Conservation (phyloP, 176 grass and related monocot species). For the Paspalum notatum region DNA sequence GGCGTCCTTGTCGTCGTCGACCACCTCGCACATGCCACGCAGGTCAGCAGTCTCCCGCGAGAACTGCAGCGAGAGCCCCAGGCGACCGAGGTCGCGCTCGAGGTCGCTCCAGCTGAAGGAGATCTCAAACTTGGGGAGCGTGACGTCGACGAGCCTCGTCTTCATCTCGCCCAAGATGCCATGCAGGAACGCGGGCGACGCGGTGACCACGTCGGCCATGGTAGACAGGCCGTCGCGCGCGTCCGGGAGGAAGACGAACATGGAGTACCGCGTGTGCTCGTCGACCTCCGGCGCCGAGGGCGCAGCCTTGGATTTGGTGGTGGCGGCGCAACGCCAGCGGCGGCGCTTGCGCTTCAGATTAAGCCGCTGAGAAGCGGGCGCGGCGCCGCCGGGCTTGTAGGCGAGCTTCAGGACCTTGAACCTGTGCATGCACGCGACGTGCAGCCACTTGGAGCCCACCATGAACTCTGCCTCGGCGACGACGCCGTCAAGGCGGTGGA, state of each 20-base stretch:
- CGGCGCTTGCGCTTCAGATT: too few species aligned
- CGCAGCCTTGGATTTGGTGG: too few species aligned
- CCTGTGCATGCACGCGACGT: background rate
- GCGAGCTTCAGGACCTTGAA: too few species aligned
- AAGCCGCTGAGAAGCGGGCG: too few species aligned
- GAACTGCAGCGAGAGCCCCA: slow-evolving; percentile 40
- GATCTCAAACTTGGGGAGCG: slow-evolving; percentile 28
- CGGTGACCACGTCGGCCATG: slow-evolving; percentile 12
- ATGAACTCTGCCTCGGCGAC: background rate
- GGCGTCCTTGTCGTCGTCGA: background rate
- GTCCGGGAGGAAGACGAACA: slow-evolving; percentile 38
- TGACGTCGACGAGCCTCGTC: fast-evolving
- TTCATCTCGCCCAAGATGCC: background rate
- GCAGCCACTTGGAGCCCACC: fast-evolving
- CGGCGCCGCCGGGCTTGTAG: too few species aligned
- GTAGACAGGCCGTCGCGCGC: background rate
- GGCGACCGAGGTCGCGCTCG: background rate
- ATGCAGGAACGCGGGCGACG: background rate
- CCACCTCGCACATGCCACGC: background rate
- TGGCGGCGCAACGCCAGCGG: too few species aligned
- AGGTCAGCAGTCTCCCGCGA: background rate
- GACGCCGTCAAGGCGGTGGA: slow-evolving; percentile 8
- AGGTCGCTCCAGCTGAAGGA: background rate
- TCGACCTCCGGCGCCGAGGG: too few species aligned
- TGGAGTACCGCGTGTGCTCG: background rate